A percentile compares a stretch with the other conserved stretches of the same genome.
Conservation (phyloP, 2,329 filamentous ascomycete species). For the Phialophora verrucosa region DNA sequence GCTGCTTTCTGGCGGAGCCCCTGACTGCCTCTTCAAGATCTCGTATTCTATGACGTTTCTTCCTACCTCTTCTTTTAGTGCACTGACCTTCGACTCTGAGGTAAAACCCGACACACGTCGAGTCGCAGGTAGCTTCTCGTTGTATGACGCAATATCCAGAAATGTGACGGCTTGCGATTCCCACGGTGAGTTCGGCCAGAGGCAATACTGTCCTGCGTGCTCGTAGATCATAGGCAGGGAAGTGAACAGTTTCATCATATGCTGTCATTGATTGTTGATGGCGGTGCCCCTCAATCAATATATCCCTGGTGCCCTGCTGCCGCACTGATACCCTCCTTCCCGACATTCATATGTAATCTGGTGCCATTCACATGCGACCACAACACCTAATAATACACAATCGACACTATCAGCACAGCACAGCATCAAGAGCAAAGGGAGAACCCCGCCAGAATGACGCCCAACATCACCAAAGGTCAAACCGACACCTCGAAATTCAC, state of each 20-base stretch:
- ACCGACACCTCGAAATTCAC: slow-evolving; percentile 23
- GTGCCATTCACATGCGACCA: neutral
- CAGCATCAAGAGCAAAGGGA: neutral
- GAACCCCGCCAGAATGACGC: slow-evolving; percentile 13
- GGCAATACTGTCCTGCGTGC: no score
- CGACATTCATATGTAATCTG: neutral
- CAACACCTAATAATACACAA: neutral
- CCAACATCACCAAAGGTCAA: slow-evolving; percentile 20
- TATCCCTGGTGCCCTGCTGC: neutral
- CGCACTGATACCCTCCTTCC: neutral
- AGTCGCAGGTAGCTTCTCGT: neutral
- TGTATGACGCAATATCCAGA: neutral
- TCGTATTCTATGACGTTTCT: slow-evolving; percentile 4
- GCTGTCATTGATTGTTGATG: slow-evolving; percentile 3
- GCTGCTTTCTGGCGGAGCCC: neutral
- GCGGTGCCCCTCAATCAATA: neutral
- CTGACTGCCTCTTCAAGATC: neutral
- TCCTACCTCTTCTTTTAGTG: no score
- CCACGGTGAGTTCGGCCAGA: neutral
- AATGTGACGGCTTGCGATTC: neutral
- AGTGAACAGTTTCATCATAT: neutral
- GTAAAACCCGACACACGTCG: neutral
- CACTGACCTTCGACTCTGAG: neutral
- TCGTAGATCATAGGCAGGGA: neutral
- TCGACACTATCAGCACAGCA: neutral